A percentile compares a stretch with the other conserved stretches of the same genome.
Evolutionary conservation across 2,329 filamentous ascomycete genomes (phyloP).

Genomic region (Pezicula rhizophila): DNA sequence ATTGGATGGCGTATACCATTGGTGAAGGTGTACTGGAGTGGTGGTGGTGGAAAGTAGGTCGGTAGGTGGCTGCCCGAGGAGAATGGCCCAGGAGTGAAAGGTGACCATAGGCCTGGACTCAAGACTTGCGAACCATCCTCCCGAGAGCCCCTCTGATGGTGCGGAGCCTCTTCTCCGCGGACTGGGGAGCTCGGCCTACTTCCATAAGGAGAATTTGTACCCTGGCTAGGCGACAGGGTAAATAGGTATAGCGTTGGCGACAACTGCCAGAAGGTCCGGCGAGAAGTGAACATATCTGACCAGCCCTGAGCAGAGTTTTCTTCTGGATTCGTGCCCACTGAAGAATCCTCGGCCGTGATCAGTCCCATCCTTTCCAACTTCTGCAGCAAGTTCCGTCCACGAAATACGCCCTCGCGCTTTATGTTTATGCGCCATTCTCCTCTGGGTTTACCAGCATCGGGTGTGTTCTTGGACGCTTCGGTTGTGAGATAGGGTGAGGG

Average conservation of each 20-base stretch:
- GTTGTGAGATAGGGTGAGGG: slow-evolving; percentile 61
- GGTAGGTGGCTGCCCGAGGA: slow-evolving; percentile 78
- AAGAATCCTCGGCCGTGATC: slow-evolving; percentile 68
- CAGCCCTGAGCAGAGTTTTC: slow-evolving; percentile 61
- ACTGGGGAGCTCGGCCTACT: slow-evolving; percentile 50
- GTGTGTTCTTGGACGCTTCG: slow-evolving; percentile 58
- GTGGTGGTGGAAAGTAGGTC: slow-evolving; percentile 82
- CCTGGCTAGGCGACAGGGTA: slow-evolving; percentile 56
- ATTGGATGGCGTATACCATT: slow-evolving; percentile 78
- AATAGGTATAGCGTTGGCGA: slow-evolving; percentile 85
- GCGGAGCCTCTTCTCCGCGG: slow-evolving; percentile 26
- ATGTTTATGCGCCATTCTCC: slow-evolving; percentile 86
- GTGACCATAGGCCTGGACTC: slow-evolving; percentile 31
- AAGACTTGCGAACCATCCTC: slow-evolving; percentile 33
- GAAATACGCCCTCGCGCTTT: slow-evolving; percentile 80
- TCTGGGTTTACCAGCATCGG: slow-evolving; percentile 63
- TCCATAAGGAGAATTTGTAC: slow-evolving; percentile 40
- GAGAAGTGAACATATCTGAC: slow-evolving; percentile 75
- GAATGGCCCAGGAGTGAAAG: slow-evolving; percentile 57
- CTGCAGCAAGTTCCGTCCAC: slow-evolving; percentile 71
- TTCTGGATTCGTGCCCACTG: slow-evolving; percentile 60
- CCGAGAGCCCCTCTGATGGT: slow-evolving; percentile 23
- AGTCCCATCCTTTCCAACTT: slow-evolving; percentile 94
- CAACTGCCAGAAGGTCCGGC: slow-evolving; percentile 85
- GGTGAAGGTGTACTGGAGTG: slow-evolving; percentile 74